Evolutionary conservation across 2,329 filamentous ascomycete genomes (phyloP), one percentile per base, ranked within the genome.

Genomic region (Elsinoe necatrix): DNA sequence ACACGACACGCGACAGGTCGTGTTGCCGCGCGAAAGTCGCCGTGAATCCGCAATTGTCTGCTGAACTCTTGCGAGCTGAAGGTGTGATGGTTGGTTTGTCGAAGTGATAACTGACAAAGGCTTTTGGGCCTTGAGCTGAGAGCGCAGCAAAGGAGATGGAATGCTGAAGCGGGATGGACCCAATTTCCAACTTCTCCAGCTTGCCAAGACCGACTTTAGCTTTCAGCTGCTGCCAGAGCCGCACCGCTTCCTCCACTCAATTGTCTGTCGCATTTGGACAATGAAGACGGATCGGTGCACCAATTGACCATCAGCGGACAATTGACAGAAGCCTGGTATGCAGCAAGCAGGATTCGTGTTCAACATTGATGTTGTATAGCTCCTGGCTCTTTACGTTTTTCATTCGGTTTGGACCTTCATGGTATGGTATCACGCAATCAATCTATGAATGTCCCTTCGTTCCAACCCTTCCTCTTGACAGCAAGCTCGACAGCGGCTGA

Each of bases 401-500:
- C 18, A 37, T 52, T 52, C 16, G 48, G 8, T 8, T 51, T n/a
- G 48, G 29, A 35, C 29, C 34, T 52, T 21, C 39, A 35, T 23
- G 20, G 29, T 37, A 21, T 52, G 48, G 48, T 52, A 52, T 52
- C 48, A 52, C 34, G 48, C 45, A 47, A 55, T 64, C 64, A 77
- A 41, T 76, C 73, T 54, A 77, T 67, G 63, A 82, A 76, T 68
- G 74, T 79, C 43, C 91, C 91, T 61, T 85, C 81, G 2, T 82
- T 80, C 92, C 91, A 97, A 52, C 83, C 85, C 72, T 78, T 86
- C 69, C 87, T 83, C 83, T 95, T 97, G 16, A 87, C 80, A 4
- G 87, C 91, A 77, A 98, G 80, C 78, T 98, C 93, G 31, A 98
- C 93, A 4, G 93, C 93, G 18, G 92, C 93, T 64, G 83, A 79